Percentiles rank a stretch among this genome's conserved stretches.
Evolutionary conservation across 768 basidiomycete genomes (phyloP).

Genomic region (Lentinula aciculospora): DNA sequence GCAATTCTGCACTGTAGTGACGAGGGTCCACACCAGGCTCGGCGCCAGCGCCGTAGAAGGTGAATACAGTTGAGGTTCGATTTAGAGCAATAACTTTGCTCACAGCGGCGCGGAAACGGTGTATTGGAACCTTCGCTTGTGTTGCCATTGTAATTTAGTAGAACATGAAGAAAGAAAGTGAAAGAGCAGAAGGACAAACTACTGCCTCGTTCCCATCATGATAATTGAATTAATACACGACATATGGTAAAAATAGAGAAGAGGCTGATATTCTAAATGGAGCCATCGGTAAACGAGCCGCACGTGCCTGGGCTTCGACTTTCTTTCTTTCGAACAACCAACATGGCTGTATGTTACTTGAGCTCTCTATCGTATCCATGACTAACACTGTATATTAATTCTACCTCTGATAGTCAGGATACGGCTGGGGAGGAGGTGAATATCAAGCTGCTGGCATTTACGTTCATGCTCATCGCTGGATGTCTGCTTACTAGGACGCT

Average conservation of each 20-base stretch:
- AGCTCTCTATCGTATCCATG: not conserved
- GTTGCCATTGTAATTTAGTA: not conserved
- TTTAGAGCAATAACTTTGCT: slow-evolving; percentile 40
- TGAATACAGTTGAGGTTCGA: slow-evolving; percentile 25
- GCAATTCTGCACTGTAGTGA: slow-evolving; percentile 35
- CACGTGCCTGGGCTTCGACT: not conserved
- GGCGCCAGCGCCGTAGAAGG: slow-evolving; percentile 39
- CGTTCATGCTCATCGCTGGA: not conserved
- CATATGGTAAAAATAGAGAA: no score
- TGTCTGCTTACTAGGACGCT: slow-evolving; percentile 48
- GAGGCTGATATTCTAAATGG: no score
- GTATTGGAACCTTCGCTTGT: slow-evolving; percentile 17
- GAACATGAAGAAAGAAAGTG: no score
- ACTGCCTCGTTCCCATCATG: no score
- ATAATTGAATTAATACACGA: no score
- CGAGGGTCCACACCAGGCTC: slow-evolving; percentile 61
- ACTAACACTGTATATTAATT: not conserved
- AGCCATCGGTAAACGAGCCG: no score
- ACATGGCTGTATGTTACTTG: not conserved
- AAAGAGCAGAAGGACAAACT: no score
- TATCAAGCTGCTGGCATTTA: not conserved
- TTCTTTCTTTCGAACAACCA: not conserved
- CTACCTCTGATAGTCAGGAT: slow-evolving; percentile 48
- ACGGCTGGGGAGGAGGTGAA: slow-evolving; percentile 44
- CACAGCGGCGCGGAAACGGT: slow-evolving; percentile 33